These are phyloP conservation scores for Protomyces pachydermus DNA, from an alignment of 1,139 yeast species.

Conservation along the genomic window DNA sequence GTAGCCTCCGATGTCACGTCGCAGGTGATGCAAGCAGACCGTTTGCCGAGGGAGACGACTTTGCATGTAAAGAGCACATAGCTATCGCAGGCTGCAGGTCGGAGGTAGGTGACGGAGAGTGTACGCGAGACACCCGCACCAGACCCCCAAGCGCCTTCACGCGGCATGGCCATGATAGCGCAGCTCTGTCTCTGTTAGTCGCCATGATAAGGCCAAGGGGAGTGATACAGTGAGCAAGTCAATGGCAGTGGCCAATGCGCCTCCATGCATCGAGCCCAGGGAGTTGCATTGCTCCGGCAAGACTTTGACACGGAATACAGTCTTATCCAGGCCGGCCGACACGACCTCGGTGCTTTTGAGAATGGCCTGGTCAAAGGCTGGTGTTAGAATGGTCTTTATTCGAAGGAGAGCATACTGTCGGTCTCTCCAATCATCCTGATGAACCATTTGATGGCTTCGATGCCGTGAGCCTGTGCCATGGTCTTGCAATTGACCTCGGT, in stretches of 20 bases:
- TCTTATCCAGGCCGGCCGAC: constrained; percentile 3
- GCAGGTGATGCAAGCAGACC: constrained; percentile 12
- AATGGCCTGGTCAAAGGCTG: background rate
- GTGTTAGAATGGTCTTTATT: background rate
- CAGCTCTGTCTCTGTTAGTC: constrained; percentile 7
- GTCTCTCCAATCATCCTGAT: background rate
- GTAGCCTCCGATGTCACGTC: constrained; percentile 4
- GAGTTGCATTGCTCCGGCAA: constrained; percentile 14
- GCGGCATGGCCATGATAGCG: constrained; percentile 12
- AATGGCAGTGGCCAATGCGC: constrained; percentile 21
- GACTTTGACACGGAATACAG: constrained; percentile 14
- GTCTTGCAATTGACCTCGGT: too few relatives aligned
- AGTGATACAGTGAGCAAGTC: constrained; percentile 12
- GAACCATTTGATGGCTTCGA: background rate
- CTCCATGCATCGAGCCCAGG: constrained; percentile 25
- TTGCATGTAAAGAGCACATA: constrained; percentile 14
- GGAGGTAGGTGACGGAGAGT: constrained; percentile 15
- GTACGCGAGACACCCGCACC: constrained; percentile 20
- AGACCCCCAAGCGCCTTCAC: constrained; percentile 19
- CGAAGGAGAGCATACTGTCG: background rate
- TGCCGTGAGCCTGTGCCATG: too few relatives aligned
- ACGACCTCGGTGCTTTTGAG: background rate
- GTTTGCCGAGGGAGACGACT: constrained; percentile 10
- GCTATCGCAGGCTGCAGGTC: constrained; percentile 10
- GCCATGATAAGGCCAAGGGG: too few relatives aligned